phyloP scores from a whole-genome alignment of 352 stramenopile species.

The Globisporangium mamillatum region DNA sequence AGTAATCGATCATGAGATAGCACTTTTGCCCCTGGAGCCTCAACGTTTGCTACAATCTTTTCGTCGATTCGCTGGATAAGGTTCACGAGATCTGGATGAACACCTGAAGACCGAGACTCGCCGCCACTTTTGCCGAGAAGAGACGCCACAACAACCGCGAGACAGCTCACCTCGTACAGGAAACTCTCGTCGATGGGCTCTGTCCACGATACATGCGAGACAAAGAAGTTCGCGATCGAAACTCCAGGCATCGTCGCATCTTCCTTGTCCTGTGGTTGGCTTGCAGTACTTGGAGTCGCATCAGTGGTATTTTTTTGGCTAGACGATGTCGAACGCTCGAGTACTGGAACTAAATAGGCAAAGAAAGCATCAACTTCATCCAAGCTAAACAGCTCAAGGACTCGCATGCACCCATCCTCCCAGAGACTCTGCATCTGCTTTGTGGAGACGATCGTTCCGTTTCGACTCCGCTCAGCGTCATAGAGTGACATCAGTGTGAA shows the following conservation, averaged over 20 bases:
- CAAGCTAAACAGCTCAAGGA: slow-evolving; percentile 10
- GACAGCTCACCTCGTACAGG: slow-evolving; percentile 4
- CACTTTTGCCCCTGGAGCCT: not conserved
- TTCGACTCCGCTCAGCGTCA: not conserved
- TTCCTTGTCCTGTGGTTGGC: not conserved
- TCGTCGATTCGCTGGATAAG: slow-evolving; percentile 14
- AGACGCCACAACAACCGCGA: slow-evolving; percentile 8
- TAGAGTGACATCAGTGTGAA: not conserved
- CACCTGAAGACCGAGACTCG: not conserved
- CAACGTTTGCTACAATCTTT: not conserved
- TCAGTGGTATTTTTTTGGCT: not conserved
- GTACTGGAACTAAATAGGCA: slow-evolving; percentile 10
- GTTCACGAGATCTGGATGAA: not conserved
- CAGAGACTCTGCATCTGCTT: slow-evolving; percentile 8
- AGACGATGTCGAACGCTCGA: not conserved
- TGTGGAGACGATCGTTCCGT: not conserved
- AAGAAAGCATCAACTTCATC: slow-evolving; percentile 11
- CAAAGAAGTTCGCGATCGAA: not conserved
- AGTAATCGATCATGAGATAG: not conserved
- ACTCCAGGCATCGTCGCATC: not conserved
- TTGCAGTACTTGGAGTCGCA: slow-evolving; percentile 1
- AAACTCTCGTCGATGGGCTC: slow-evolving; percentile 5
- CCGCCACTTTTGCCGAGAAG: slow-evolving; percentile 1
- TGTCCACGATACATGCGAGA: slow-evolving; percentile 10
- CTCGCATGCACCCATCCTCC: slow-evolving; percentile 8